Conservation (phyloP, 2,329 filamentous ascomycete species). For the Aspergillus flavus region DNA sequence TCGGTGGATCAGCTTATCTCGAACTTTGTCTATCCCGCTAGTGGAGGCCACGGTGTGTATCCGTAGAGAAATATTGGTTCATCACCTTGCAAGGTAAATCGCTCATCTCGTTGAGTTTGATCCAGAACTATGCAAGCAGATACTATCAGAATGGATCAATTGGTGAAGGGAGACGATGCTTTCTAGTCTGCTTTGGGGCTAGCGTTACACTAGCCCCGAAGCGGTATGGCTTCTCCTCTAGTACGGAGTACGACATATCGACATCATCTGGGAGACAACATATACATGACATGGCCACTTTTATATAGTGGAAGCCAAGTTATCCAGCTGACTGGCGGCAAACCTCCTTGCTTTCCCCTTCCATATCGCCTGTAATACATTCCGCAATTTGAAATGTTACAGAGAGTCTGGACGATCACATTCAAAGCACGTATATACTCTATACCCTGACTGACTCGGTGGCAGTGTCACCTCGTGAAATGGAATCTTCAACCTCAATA, state of each 20-base stretch:
- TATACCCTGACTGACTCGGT: neutral
- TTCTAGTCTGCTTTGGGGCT: too few species aligned
- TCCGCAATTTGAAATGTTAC: too few species aligned
- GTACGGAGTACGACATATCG: too few species aligned
- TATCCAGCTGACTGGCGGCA: too few species aligned
- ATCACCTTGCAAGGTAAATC: neutral
- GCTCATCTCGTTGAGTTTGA: neutral
- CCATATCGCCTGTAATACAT: too few species aligned
- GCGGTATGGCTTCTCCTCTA: neutral
- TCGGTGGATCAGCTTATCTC: neutral
- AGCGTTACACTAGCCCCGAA: neutral
- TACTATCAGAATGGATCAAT: neutral
- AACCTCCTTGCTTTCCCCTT: too few species aligned
- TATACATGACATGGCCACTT: too few species aligned
- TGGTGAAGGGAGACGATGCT: neutral
- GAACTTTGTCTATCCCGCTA: neutral
- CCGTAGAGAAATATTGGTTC: neutral
- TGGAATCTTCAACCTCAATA: conserved; percentile 42
- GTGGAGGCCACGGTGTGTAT: neutral
- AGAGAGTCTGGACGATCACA: neutral
- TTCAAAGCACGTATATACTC: conserved; percentile 5
- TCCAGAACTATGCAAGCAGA: neutral
- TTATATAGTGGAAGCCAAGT: too few species aligned
- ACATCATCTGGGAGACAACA: too few species aligned
- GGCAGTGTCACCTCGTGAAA: conserved; percentile 22